phyloP scores from a whole-genome alignment of 805 yeast genomes.

The Spathaspora hagerdaliae region DNA sequence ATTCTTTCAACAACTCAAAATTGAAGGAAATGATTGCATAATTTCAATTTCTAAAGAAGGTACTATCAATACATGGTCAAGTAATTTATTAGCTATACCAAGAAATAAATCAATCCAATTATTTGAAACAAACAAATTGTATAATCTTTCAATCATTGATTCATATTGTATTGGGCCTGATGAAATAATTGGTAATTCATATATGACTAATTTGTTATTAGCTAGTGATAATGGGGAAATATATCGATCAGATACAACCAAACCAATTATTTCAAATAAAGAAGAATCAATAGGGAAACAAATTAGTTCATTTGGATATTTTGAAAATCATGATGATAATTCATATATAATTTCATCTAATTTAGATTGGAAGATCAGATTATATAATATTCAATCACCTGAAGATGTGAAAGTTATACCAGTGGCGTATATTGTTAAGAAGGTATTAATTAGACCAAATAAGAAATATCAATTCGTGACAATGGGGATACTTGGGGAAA shows the following conservation, averaged over 20 bases:
- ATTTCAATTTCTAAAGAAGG: constrained; percentile 23
- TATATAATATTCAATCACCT: constrained; percentile 15
- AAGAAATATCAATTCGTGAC: constrained; percentile 21
- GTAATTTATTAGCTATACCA: constrained; percentile 28
- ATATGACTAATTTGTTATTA: background rate
- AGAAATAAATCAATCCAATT: constrained; percentile 13
- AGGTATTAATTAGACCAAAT: constrained; percentile 15
- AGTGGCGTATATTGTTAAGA: constrained; percentile 15
- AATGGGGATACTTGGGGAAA: constrained; percentile 14
- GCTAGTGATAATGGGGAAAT: constrained; percentile 1
- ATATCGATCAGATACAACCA: background rate
- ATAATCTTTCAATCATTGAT: background rate
- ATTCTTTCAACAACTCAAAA: constrained; percentile 17
- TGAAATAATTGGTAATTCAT: background rate
- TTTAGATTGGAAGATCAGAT: constrained; percentile 20
- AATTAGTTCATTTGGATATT: background rate
- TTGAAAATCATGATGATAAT: background rate
- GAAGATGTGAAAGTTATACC: constrained; percentile 13
- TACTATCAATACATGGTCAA: constrained; percentile 29
- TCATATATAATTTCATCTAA: constrained; percentile 13
- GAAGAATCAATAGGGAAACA: background rate
- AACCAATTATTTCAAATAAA: background rate
- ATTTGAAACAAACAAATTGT: constrained; percentile 2
- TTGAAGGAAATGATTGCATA: constrained; percentile 17
- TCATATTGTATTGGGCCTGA: background rate